Evolutionary conservation across 2,329 filamentous ascomycete species (phyloP), one percentile per base, ranked within the genome.

Genomic region (Pyrenophora tritici-repentis): DNA sequence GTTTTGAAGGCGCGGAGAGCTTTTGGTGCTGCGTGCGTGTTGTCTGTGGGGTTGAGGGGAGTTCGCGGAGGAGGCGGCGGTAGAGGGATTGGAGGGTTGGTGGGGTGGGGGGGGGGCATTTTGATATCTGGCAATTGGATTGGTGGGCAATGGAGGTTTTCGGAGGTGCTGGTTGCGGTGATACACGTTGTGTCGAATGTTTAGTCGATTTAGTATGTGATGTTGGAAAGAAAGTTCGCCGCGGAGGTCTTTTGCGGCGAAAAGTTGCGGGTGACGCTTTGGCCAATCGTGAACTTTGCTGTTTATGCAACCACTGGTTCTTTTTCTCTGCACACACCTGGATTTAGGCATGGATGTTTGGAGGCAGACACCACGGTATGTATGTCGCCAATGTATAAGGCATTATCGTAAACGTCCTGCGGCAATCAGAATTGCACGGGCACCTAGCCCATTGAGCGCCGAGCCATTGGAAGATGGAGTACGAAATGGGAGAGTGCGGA

Each of bases 1-100:
- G 77, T 2, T 86, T 83, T 1, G 90, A 87, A 33, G 87, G 86
- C 45, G 77, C 67, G 13, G 78, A 78, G 37, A 79, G 77, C 47
- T 78, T 73, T 46, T 71, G 66, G 58, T 73, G 71, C 24, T 61
- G 51, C 5, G 62, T 67, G 31, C 61, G 60, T 1, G 58, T 61
- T 20, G 58, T 51, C 64, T 78, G 76, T 2, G 82, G 79, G 5
- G 86, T 87, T 6, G 88, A 83, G 1, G 93, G 93, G 7, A 97
- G 86, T 78, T 97, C 91, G 73, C 93, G 91, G 48, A 97, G 85
- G 68, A 97, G 81, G 35, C 87, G 83, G 66, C 93, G 90, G 82
- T 97, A 97, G 70, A 96, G 82, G 31, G 90, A 85, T 20, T 20
- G 18, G 67, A 90, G 90, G 35, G 89, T 72, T 58, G 73, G 70